phyloP scores from a whole-genome alignment of 2,329 filamentous ascomycete genomes.

The Penicillium sp. region DNA sequence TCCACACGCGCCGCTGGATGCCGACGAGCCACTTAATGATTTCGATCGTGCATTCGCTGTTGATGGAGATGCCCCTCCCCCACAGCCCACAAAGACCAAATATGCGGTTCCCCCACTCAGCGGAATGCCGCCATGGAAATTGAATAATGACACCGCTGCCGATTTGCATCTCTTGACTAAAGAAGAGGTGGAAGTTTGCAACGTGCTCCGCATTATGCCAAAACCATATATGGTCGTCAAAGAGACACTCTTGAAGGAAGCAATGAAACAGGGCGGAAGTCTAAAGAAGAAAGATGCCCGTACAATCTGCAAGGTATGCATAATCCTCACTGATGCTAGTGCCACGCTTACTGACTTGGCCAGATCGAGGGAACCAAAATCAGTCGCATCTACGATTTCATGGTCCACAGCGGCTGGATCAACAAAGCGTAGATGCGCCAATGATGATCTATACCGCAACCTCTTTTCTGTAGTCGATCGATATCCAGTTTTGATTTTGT shows the following conservation, averaged over 20 bases:
- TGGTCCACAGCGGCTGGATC: conserved; percentile 90
- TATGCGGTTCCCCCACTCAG: conserved; percentile 54
- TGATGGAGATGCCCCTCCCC: conserved; percentile 45
- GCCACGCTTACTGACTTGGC: conserved; percentile 5
- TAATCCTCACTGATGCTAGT: not conserved
- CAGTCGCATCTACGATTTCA: conserved; percentile 87
- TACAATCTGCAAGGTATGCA: conserved; percentile 68
- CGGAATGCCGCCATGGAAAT: conserved; percentile 55
- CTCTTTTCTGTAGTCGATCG: conserved; percentile 6
- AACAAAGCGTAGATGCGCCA: conserved; percentile 66
- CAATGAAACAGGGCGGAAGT: conserved; percentile 81
- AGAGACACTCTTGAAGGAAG: conserved; percentile 86
- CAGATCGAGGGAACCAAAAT: conserved; percentile 82
- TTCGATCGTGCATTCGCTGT: conserved; percentile 57
- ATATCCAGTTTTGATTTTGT: conserved; percentile 21
- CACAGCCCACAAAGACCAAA: conserved; percentile 48
- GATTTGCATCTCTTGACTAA: conserved; percentile 83
- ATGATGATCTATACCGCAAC: not conserved
- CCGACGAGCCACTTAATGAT: conserved; percentile 47
- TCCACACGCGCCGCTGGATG: conserved; percentile 29
- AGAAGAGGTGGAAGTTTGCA: conserved; percentile 85
- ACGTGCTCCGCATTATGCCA: conserved; percentile 78
- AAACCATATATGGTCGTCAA: conserved; percentile 97
- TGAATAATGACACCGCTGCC: conserved; percentile 71
- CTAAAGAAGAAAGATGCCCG: conserved; percentile 94